Base-by-base conservation (phyloP, 2,329 filamentous ascomycete species). In the Berkeleyomyces basicola region DNA sequence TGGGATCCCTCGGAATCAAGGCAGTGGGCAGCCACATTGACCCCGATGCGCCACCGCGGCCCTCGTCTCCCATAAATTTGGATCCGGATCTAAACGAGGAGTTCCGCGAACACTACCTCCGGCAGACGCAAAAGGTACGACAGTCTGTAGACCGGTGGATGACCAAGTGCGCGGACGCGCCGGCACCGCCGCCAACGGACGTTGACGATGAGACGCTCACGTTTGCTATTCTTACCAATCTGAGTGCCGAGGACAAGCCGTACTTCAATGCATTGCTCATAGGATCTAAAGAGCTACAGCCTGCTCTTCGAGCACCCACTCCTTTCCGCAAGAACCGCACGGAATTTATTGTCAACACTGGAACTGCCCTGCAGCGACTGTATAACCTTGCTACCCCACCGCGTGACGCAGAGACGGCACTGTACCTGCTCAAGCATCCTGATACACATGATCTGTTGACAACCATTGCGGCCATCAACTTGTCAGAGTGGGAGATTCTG, bases 401-500 rank as follows among this genome's bases (percentile, higher is more conserved):
- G 0, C 85, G 92, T 57, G 90, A 96, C 69, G 88, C 90, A 16
- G 90, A 96, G 71, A 84, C 85, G 4, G 88, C 88, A 10, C 84
- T 93, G 67, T 96, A 89, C 70, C 82, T 97, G 58, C 81, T 96
- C 66, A 90, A 87, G 71, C 87, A 96, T 71, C 84, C 85, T 0
- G 78, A 82, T 10, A 82, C 93, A 58, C 92, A 97, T 71, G 87
- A 93, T 69, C 83, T 96, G 40, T 82, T 97, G 2, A 85, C 89
- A 47, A 96, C 92, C 0, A 79, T 96, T 59, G 85, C 88, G 43
- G 89, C 91, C 61, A 93, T 97, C 68, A 93, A 87, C 70, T 82
- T 85, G 57, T 87, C 88, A n/a, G 92, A 97, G 73, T 97, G 92
- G 92, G 92, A 96, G 66, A 95, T 97, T 62, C 79, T 97, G 10